These are phyloP conservation scores for Lotmaria passim DNA, from an alignment of 208 protist genomes.

Conservation along the genomic window DNA sequence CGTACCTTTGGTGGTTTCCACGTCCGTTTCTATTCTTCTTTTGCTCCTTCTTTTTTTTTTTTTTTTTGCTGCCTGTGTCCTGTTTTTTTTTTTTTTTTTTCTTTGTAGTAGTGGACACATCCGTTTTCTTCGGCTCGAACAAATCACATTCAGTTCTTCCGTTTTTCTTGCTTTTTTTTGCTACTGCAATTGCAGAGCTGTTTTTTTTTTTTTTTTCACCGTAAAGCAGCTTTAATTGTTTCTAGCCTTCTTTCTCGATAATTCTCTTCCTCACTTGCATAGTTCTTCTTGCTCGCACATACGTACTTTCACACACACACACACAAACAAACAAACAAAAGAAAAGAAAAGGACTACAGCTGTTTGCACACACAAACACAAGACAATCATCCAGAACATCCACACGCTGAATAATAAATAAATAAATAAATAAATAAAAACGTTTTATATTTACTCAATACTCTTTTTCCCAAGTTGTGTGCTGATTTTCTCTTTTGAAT, in stretches of 20 bases:
- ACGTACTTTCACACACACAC: neutral
- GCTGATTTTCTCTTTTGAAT: neutral
- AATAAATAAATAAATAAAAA: too few species aligned
- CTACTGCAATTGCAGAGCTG: neutral
- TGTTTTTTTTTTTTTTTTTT: neutral
- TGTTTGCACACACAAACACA: too few species aligned
- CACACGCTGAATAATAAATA: too few species aligned
- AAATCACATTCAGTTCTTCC: too few species aligned
- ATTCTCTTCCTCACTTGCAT: too few species aligned
- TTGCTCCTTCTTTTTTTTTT: conserved; percentile 2
- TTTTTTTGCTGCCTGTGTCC: neutral
- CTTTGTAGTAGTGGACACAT: neutral
- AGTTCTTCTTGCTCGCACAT: too few species aligned
- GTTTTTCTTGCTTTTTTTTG: neutral
- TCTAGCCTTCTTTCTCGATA: too few species aligned
- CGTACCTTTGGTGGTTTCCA: neutral
- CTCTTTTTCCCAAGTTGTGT: neutral
- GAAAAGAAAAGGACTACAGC: neutral
- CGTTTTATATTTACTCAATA: neutral
- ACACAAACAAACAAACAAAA: neutral
- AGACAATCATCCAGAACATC: too few species aligned
- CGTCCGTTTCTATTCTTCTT: neutral
- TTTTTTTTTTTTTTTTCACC: too few species aligned
- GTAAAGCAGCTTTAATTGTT: too few species aligned
- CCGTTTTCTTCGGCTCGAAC: neutral